These are phyloP conservation scores for Cercis canadensis DNA, from an alignment of 306 rosid species.

Conservation along the genomic window DNA sequence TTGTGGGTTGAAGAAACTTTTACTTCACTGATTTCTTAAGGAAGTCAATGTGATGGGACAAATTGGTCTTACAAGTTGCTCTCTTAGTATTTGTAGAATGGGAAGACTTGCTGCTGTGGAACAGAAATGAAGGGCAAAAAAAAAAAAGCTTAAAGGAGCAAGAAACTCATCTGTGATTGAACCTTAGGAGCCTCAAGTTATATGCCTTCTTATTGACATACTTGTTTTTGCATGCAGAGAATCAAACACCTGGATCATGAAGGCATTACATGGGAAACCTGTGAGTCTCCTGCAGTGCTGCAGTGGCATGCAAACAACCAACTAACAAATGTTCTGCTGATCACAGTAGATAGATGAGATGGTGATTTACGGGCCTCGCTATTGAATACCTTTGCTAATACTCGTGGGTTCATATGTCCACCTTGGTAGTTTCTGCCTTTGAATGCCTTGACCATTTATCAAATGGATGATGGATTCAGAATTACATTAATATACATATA, in stretches of 20 bases:
- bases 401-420: conserved; percentile 32
- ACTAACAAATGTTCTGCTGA: conserved; percentile 9
- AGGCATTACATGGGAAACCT: conserved; percentile 19
- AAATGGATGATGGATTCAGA: conserved; percentile 39
- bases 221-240: conserved; percentile 48
- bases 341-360: conserved; percentile 32
- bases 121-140: too few relatives aligned
- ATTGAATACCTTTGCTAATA: conserved; percentile 25
- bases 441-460: conserved; percentile 10
- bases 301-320: conserved; percentile 24
- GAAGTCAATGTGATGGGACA: too few relatives aligned
- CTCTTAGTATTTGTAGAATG: too few relatives aligned
- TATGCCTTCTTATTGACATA: conserved; percentile 11
- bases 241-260: conserved; percentile 47
- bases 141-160: too few relatives aligned
- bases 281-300: conserved; percentile 20
- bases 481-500: conserved; percentile 37
- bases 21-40: too few relatives aligned
- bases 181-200: too few relatives aligned
- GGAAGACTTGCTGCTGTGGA: too few relatives aligned
- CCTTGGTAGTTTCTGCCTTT: conserved; percentile 31
- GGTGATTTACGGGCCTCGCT: conserved; percentile 30
- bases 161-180: too few relatives aligned
- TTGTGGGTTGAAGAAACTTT: too few relatives aligned
- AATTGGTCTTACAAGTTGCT: too few relatives aligned